These are phyloP conservation scores for Vitis labrusca DNA, from an alignment of 164 flowering plant species.

Conservation along the genomic window DNA sequence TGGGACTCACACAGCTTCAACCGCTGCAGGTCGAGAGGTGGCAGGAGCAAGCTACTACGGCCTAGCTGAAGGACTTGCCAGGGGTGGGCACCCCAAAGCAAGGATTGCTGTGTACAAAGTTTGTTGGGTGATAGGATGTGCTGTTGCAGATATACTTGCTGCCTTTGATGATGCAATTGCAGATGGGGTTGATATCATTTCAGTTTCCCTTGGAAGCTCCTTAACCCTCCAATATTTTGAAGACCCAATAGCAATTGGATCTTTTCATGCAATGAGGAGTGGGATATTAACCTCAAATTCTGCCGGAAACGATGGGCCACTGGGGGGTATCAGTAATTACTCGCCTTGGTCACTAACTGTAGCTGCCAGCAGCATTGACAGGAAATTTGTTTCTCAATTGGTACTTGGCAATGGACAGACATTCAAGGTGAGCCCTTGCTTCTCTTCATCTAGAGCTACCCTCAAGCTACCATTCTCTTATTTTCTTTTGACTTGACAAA, in stretches of 20 bases:
- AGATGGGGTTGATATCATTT: constrained; percentile 34
- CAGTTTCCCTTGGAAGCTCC: constrained; percentile 11
- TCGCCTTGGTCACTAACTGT: constrained; percentile 17
- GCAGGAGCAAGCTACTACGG: constrained; percentile 30
- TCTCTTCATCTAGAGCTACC: constrained; percentile 1
- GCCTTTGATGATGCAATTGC: constrained; percentile 45
- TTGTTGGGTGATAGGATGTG: constrained; percentile 32
- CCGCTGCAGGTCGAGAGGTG: constrained; percentile 33
- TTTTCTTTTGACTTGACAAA: no score
- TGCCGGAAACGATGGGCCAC: constrained; percentile 22
- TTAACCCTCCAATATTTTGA: neutral
- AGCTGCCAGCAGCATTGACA: constrained; percentile 22
- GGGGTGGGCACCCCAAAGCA: constrained; percentile 35
- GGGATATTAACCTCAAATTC: constrained; percentile 18
- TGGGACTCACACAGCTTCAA: constrained; percentile 39
- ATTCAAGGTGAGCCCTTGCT: neutral
- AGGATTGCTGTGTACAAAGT: constrained; percentile 43
- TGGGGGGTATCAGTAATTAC: neutral
- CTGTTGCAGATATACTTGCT: constrained; percentile 23
- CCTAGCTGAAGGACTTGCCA: constrained; percentile 31
- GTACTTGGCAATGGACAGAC: constrained; percentile 18
- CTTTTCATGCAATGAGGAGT: constrained; percentile 25
- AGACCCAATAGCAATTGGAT: constrained; percentile 19
- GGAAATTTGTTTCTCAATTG: constrained; percentile 9
- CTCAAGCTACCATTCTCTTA: neutral